A percentile compares a stretch with the other conserved stretches of the same genome.
phyloP scores from a whole-genome alignment of 2,329 filamentous ascomycete species.

The Colletotrichum sp. region DNA sequence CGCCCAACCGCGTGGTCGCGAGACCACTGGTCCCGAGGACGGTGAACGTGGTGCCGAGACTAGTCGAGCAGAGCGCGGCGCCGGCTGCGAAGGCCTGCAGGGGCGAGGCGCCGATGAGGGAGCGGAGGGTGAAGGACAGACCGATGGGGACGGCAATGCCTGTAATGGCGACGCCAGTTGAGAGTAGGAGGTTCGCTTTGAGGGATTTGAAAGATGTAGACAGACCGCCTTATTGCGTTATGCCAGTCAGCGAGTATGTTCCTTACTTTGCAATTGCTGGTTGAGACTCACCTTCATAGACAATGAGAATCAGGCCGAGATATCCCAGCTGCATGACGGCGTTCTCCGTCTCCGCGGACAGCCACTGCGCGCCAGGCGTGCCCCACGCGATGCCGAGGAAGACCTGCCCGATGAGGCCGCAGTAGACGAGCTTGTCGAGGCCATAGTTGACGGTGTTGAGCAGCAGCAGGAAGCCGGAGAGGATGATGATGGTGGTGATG shows the following conservation, averaged over 20 bases:
- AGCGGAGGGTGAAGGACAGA: constrained; percentile 65
- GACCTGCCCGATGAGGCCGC: constrained; percentile 75
- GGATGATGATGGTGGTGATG: constrained; percentile 63
- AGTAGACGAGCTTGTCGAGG: constrained; percentile 67
- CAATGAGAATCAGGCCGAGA: constrained; percentile 72
- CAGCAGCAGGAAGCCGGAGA: constrained; percentile 65
- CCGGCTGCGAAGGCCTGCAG: constrained; percentile 75
- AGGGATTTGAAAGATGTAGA: constrained; percentile 58
- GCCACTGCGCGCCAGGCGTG: constrained; percentile 66
- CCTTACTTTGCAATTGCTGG: too few relatives aligned
- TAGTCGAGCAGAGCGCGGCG: constrained; percentile 76
- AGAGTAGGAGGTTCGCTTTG: constrained; percentile 65
- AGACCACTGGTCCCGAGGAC: constrained; percentile 50
- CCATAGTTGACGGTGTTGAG: constrained; percentile 63
- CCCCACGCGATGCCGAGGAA: constrained; percentile 75
- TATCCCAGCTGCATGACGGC: constrained; percentile 72
- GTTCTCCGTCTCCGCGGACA: constrained; percentile 56
- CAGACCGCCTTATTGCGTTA: constrained; percentile 53
- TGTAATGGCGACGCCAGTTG: constrained; percentile 65
- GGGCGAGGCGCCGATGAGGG: constrained; percentile 52
- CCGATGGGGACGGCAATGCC: constrained; percentile 69
- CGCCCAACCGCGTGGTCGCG: constrained; percentile 51
- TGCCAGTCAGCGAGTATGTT: not conserved
- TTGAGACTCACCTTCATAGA: constrained; percentile 64
- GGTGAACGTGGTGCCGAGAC: constrained; percentile 73